Conservation (phyloP, 345 rosid genomes). For the Citrus cavaleriei region DNA sequence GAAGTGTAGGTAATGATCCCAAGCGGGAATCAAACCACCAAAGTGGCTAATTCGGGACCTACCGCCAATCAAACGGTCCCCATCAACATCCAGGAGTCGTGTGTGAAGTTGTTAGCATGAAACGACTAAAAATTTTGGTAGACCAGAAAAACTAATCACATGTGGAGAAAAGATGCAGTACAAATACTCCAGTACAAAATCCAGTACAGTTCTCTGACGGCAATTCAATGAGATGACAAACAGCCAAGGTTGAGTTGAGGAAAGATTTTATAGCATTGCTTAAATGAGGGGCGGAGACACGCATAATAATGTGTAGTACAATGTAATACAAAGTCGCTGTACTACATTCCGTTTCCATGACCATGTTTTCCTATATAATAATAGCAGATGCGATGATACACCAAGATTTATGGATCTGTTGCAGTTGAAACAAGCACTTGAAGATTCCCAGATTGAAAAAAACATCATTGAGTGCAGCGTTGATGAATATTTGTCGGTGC, state of each 20-base stretch:
- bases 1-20: neutral
- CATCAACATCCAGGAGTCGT: neutral
- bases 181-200: constrained; percentile 20
- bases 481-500: constrained; percentile 26
- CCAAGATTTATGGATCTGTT: neutral
- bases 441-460: constrained; percentile 28
- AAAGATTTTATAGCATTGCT: neutral
- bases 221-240: neutral
- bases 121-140: neutral
- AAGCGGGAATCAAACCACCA: neutral
- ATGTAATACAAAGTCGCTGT: neutral
- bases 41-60: neutral
- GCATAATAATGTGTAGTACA: neutral
- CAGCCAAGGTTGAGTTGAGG: neutral
- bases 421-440: constrained; percentile 9
- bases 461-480: constrained; percentile 78
- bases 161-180: constrained; percentile 13
- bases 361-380: neutral
- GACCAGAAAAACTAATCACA: neutral
- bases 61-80: neutral
- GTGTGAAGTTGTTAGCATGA: neutral
- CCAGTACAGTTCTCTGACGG: constrained; percentile 6
- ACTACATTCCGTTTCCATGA: neutral
- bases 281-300: neutral
- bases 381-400: neutral